Base-by-base conservation (phyloP, 805 yeast species). In the Wickerhamomyces chambardii region DNA sequence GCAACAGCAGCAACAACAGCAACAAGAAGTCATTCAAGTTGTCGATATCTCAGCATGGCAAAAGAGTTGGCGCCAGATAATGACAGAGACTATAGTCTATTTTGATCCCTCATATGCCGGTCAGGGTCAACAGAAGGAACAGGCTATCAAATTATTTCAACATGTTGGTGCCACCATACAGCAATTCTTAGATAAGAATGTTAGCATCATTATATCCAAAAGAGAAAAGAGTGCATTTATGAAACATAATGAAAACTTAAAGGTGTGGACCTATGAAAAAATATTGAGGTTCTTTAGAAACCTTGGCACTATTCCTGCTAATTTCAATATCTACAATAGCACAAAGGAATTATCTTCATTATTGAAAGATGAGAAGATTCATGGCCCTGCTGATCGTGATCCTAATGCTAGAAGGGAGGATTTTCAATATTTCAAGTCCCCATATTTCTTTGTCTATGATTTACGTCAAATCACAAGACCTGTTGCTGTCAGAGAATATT, bases 261-360 rank as follows among this genome's bases (percentile, higher is more conserved):
- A 89, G 55, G 82, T 89, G 17, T 90, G 97, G 96, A 75, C 80
- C 28, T 78, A 74, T 48, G 95, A 85, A 37, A 90, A 89, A 56
- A 86, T 89, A 2, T 71, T 77, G 48, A 63, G 95, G 34, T 89
- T 89, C 50, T 66, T 87, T 55, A 71, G 68, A 41, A 75, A 84
- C 54, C 60, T 84, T 47, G 77, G 75, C 33, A 76, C 49, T 34
- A 39, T 30, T 27, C 48, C 37, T 32, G 44, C 19, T 24, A 24
- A 11, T 14, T 24, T 24, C 27, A 24, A 11, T 57, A 32, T 39
- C 55, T 21, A 42, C 56, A 6, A 31, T 39, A 25, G 19, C 32
- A 31, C 37, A n/a, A 58, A 63, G 25, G 62, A 64, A 22, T 58
- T 80, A 32, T 70, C 80, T 4, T 73, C 79, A 33, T 64, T 90